Evolutionary conservation across 2,329 filamentous ascomycete genomes (phyloP).

Genomic region (Zopfia rhizophila): DNA sequence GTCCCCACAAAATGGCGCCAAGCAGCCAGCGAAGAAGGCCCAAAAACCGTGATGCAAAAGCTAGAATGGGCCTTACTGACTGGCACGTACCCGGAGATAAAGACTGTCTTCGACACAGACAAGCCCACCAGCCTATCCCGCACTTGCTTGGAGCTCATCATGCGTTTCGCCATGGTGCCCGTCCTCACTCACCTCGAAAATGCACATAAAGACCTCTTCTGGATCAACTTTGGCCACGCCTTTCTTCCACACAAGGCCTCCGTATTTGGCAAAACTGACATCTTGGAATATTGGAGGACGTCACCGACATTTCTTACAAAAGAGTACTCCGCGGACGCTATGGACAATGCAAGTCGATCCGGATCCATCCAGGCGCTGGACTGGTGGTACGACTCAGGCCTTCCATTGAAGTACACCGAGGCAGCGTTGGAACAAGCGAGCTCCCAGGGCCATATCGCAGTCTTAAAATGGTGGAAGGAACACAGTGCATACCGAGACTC

Average conservation of each 20-base stretch:
- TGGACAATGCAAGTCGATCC: conserved; percentile 87
- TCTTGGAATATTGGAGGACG: conserved; percentile 91
- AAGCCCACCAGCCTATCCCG: conserved; percentile 81
- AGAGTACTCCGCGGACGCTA: conserved; percentile 84
- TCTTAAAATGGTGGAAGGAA: conserved; percentile 93
- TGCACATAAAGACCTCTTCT: conserved; percentile 79
- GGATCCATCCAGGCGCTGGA: conserved; percentile 87
- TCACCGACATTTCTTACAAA: conserved; percentile 85
- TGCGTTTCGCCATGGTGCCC: conserved; percentile 86
- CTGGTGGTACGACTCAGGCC: conserved; percentile 87
- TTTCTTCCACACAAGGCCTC: conserved; percentile 90
- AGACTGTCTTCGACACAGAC: conserved; percentile 75
- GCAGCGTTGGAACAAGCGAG: conserved; percentile 88
- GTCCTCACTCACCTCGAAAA: conserved; percentile 78
- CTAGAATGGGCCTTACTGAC: conserved; percentile 88
- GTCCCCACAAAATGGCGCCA: conserved; percentile 78
- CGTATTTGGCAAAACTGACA: conserved; percentile 83
- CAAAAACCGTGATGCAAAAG: conserved; percentile 78
- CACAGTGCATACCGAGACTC: conserved; percentile 62
- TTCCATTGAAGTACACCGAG: conserved; percentile 87
- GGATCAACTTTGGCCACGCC: conserved; percentile 82
- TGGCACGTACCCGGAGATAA: conserved; percentile 75
- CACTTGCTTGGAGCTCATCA: conserved; percentile 85
- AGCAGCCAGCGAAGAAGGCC: conserved; percentile 70
- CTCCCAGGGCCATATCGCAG: conserved; percentile 82